Base-by-base conservation (phyloP, 2,329 filamentous ascomycete genomes). In the Chalaropsis thielavioides region DNA sequence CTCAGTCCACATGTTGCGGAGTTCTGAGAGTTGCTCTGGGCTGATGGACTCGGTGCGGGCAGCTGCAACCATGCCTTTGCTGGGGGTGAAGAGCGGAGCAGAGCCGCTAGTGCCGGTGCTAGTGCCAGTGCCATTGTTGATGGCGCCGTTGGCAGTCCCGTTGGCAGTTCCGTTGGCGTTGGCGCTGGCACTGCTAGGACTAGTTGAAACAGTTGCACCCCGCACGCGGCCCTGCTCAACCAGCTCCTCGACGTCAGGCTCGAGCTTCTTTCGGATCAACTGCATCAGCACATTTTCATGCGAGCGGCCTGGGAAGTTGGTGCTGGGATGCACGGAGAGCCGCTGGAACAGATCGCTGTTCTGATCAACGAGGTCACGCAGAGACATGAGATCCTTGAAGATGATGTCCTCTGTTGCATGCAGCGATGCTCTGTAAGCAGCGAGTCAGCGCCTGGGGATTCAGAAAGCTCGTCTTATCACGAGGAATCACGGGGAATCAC, bases 241-340 rank as follows among this genome's bases (percentile, higher is more conserved):
- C 76, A 87, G 86, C 65, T 85, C 83, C 72, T 92, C 88, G 19
- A 91, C 85, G 27, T 83, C 80, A 0, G 89, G 89, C 69, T 94
- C 90, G 61, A 91, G 80, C 73, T 94, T 94, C 75, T 94, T 95
- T 46, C 90, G 86, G 40, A 95, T 78, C 1, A 95, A 78, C 70
- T 87, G 83, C 31, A 82, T 79, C 0, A 92, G 79, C 3, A 89
- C 79, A 61, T 74, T 76, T 73, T 88, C 83, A 67, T 89, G 84
- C 4, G 81, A 86, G 69, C 81, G 85, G 44, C 83, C 87, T 3
- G 84, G 90, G 74, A 83, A 94, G 73, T 85, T 85, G 1, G 89
- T 88, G 13, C 86, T 84, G 0, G 90, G 90, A 72, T 89, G 90
- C 24, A 89, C 82, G 68, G 88, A 86, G 62, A 90, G 80, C 64